Base-by-base conservation (phyloP, 2,329 filamentous ascomycete species). In the Penicillium sp. region DNA sequence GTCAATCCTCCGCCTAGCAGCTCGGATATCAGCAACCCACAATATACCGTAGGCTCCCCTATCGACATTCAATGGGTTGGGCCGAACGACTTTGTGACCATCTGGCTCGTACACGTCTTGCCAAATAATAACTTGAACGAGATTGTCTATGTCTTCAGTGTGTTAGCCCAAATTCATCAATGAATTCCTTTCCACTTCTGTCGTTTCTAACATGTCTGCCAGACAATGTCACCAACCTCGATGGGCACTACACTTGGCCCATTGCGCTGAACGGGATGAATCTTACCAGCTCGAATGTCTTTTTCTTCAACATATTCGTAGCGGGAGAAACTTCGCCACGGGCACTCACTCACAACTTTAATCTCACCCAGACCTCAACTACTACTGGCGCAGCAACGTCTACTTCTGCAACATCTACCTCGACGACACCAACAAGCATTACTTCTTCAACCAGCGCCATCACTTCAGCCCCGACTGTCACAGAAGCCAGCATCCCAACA, bases 171-270 rank as follows among this genome's bases (percentile, higher is more conserved):
- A 18, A n/a, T 52, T 23, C 43, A 14, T 43, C 14, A 20, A 40
- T 28, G 4, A 26, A 23, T 8, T 14, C 1, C n/a, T 24, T 9
- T 26, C 26, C 14, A 16, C 5, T 20, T 28, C 30, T 23, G 12
- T 16, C 28, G 47, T 38, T 7, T 12, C 51, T 58, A 18, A 58
- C 26, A 30, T 42, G 23, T 47, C 26, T 20, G 8, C 26, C 42
- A 58, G 56, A 30, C 18, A 58, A 58, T 45, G 38, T 58, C 49
- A 57, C 55, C 23, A 57, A 58, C 38, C 33, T 58, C 26, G 56
- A 38, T 18, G 50, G 56, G 16, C 51, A 55, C 28, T 58, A 38
- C 51, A 54, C 51, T n/a, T 58, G 56, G 56, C 3, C 20, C n/a
- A 55, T 58, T 40, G 28, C 35, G 11, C 47, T 58, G 35, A 38